Base-by-base conservation (phyloP, 2,329 filamentous ascomycete genomes). In the Atkinsonella texensis region DNA sequence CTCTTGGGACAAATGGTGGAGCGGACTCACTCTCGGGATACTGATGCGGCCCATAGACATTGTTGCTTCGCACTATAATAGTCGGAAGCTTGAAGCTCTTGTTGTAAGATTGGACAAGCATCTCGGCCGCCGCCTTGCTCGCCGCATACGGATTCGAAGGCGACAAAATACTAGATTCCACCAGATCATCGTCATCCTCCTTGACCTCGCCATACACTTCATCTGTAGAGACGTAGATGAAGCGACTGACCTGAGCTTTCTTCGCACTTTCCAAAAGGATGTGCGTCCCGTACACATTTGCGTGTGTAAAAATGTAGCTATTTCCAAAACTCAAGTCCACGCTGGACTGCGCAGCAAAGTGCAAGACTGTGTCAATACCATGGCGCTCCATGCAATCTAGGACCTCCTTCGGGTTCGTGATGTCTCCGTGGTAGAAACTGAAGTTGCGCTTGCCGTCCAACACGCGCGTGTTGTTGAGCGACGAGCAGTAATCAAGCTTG, bases 311-410 rank as follows among this genome's bases (percentile, higher is more conserved):
- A 50, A 81, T 77, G 65, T 88, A 88, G 10, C 85, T 88, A 68
- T 91, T 89, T 48, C 84, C 84, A 61, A 93, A 93, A 63, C 84
- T 88, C 59, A 89, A 68, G 60, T 91, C 86, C 48, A 93, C 87
- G 63, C 91, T 87, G 8, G 85, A 88, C 68, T 89, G 84, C n/a
- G 87, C 87, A 3, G 87, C 87, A 61, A 93, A 89, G 66, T 91
- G 87, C 65, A 91, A 81, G 55, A 93, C 76, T 49, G 85, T 89
- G 64, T 91, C 87, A 59, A 91, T 84, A 35, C 79, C 75, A 69
- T 88, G 74, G 54, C 80, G 76, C 64, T 84, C 76, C 62, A 91
- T 76, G 62, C 83, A 87, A 59, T 79, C 77, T 56, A 85, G 74
- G 2, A 91, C 84, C 60, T 87, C 80, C 6, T 73, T 71, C 1